These are phyloP conservation scores for Auricularia cornea DNA, from an alignment of 768 basidiomycete genomes.

Conservation along the genomic window DNA sequence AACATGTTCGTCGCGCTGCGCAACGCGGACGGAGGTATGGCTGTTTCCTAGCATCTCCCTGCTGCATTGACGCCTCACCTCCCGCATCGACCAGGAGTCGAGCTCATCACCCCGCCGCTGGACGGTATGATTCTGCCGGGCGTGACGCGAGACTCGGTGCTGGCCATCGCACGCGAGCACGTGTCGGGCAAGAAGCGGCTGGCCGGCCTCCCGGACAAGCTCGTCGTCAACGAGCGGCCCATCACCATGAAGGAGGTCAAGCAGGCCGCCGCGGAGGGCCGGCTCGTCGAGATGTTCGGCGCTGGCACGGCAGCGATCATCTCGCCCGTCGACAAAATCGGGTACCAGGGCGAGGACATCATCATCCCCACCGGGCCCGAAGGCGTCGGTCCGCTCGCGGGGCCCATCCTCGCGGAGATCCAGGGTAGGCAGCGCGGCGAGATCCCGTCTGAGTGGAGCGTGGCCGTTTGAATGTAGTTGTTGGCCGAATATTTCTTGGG, in stretches of 20 bases:
- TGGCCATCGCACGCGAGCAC: conserved; percentile 49
- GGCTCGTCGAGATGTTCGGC: conserved; percentile 43
- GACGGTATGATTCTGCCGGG: conserved; percentile 38
- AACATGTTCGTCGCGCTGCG: conserved; percentile 81
- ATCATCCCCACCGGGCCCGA: conserved; percentile 49
- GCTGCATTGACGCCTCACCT: background rate
- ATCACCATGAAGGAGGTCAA: conserved; percentile 74
- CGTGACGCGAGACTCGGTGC: conserved; percentile 33
- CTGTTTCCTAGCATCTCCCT: background rate
- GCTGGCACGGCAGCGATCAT: conserved; percentile 48
- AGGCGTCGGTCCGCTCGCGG: conserved; percentile 67
- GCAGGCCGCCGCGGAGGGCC: conserved; percentile 32
- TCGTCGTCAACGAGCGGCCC: conserved; percentile 57
- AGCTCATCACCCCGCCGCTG: conserved; percentile 34
- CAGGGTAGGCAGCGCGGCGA: conserved; percentile 64
- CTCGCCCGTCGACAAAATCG: conserved; percentile 44
- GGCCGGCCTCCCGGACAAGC: conserved; percentile 42
- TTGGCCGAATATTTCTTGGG: too few relatives aligned
- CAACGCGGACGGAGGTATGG: conserved; percentile 54
- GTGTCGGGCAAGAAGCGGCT: conserved; percentile 35
- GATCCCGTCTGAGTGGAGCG: conserved; percentile 75
- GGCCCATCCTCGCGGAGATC: conserved; percentile 40
- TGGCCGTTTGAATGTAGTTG: conserved; percentile 28
- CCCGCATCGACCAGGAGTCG: conserved; percentile 14
- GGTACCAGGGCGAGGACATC: conserved; percentile 49